These are phyloP conservation scores for Ogataea trehaloabstinens DNA, from an alignment of 805 yeast genomes.

Conservation along the genomic window DNA sequence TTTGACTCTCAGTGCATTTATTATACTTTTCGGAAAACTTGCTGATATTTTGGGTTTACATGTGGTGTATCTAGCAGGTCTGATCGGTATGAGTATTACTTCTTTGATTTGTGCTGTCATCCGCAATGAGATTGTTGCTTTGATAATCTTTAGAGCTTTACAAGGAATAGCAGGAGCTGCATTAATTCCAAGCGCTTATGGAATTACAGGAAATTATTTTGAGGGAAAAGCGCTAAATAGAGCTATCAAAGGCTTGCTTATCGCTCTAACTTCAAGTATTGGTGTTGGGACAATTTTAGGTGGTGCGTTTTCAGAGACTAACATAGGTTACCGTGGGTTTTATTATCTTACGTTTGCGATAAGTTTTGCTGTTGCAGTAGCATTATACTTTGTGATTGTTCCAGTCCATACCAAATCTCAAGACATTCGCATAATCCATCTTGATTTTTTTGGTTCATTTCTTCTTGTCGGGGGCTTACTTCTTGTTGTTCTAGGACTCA, in stretches of 20 bases:
- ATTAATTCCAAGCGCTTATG: constrained; percentile 32
- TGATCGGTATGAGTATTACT: neutral
- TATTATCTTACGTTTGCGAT: constrained; percentile 38
- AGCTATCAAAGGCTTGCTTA: constrained; percentile 13
- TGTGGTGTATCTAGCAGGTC: constrained; percentile 25
- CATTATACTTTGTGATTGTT: constrained; percentile 26
- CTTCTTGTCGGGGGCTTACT: constrained; percentile 35
- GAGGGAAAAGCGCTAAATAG: constrained; percentile 9
- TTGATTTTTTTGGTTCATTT: constrained; percentile 36
- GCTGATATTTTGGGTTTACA: constrained; percentile 37
- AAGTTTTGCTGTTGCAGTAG: constrained; percentile 15
- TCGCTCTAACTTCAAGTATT: constrained; percentile 17
- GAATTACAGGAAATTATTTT: constrained; percentile 21
- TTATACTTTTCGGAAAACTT: constrained; percentile 40
- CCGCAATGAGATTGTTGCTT: constrained; percentile 30
- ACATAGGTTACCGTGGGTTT: constrained; percentile 38
- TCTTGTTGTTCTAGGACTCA: constrained; percentile 31
- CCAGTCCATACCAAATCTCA: constrained; percentile 29
- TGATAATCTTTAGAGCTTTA: constrained; percentile 42
- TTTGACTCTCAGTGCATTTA: constrained; percentile 43
- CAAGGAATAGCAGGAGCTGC: constrained; percentile 44
- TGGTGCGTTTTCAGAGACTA: constrained; percentile 40
- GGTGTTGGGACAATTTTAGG: constrained; percentile 43
- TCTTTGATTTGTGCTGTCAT: constrained; percentile 35
- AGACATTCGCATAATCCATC: constrained; percentile 21